These are phyloP conservation scores for Saturnispora zaruensis DNA, from an alignment of 805 yeast genomes.

Conservation along the genomic window DNA sequence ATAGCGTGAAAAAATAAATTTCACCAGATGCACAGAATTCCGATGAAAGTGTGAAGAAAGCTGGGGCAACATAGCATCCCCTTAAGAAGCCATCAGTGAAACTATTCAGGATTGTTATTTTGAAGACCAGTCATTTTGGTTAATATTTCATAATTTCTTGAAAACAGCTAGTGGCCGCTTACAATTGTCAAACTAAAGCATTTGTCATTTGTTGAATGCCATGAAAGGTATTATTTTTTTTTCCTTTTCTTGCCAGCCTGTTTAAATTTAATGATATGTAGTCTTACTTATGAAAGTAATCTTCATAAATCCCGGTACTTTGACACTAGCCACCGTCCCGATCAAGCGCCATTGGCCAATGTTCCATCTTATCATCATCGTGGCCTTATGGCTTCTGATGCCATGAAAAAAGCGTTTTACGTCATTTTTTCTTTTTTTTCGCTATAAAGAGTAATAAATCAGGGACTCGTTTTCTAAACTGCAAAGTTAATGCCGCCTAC, in stretches of 20 bases:
- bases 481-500: not conserved
- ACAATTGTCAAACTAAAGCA: not conserved
- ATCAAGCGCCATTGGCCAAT: not conserved
- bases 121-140: not conserved
- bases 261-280: not conserved
- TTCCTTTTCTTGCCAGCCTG: not conserved
- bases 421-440: not conserved
- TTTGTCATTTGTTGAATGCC: not conserved
- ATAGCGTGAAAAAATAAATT: not conserved
- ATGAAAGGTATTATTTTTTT: not conserved
- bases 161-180: not conserved
- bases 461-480: not conserved
- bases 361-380: not conserved
- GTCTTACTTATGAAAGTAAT: no score
- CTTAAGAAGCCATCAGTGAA: no score
- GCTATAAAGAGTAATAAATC: not conserved
- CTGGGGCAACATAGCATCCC: no score
- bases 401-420: not conserved
- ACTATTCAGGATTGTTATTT: not conserved
- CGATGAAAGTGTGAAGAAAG: not conserved
- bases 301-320: no score
- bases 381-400: not conserved
- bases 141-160: not conserved
- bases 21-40: not conserved
- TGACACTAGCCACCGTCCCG: no score